Conservation (phyloP, 192 early-diverging fungal genomes). For the Umbelopsis sp. region DNA sequence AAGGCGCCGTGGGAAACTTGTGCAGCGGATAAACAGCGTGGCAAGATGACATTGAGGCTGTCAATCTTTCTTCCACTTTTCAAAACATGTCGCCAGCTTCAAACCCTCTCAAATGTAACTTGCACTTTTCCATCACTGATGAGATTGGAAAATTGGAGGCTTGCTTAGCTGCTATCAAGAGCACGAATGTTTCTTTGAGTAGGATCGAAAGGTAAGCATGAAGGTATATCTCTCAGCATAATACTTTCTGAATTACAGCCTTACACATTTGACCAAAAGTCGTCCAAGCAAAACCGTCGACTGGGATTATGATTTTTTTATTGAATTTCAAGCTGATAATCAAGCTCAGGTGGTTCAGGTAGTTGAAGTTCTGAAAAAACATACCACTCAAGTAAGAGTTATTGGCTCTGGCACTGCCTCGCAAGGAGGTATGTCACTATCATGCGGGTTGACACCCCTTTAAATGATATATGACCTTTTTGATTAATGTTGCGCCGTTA, state of each 20-base stretch:
- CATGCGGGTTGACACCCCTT: not conserved
- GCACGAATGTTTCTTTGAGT: constrained; percentile 79
- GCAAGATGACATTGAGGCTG: not conserved
- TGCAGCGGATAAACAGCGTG: not conserved
- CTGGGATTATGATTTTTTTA: constrained; percentile 91
- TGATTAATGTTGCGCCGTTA: not conserved
- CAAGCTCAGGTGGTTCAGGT: constrained; percentile 62
- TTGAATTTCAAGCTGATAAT: constrained; percentile 80
- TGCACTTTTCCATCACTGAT: constrained; percentile 83
- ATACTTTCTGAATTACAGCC: not conserved
- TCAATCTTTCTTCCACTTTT: not conserved
- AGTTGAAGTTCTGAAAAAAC: constrained; percentile 60
- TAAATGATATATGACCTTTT: constrained; percentile 20
- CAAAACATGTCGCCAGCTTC: constrained; percentile 12
- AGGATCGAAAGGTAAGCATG: constrained; percentile 84
- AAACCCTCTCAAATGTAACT: constrained; percentile 8
- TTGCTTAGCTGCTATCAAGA: constrained; percentile 72
- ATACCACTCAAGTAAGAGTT: constrained; percentile 73
- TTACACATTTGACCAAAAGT: constrained; percentile 24
- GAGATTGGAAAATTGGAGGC: constrained; percentile 84
- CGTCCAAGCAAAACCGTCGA: constrained; percentile 80
- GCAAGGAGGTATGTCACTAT: constrained; percentile 33
- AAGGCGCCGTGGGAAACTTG: not conserved
- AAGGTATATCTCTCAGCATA: not conserved
- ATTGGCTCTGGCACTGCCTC: constrained; percentile 54